These are phyloP conservation scores for Scheffersomyces segobiensis DNA, from an alignment of 1,139 yeast genomes.

Conservation along the genomic window DNA sequence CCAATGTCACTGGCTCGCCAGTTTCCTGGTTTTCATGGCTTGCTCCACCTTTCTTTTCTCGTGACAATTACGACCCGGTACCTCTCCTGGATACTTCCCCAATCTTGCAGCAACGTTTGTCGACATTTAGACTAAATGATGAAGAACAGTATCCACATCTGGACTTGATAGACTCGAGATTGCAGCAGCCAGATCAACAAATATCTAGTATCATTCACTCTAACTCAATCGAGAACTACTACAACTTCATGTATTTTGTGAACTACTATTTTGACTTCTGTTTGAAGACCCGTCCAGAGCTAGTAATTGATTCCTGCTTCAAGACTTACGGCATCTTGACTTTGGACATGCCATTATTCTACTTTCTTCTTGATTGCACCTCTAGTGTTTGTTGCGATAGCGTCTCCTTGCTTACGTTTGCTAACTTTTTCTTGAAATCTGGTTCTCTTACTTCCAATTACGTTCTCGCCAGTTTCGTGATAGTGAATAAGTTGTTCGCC, in stretches of 20 bases:
- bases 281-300: slow-evolving; percentile 3
- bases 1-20: background rate
- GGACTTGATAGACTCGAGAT: background rate
- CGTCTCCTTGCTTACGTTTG: background rate
- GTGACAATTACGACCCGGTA: slow-evolving; percentile 2
- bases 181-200: background rate
- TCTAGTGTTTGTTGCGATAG: background rate
- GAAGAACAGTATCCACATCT: background rate
- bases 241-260: slow-evolving; percentile 20
- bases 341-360: slow-evolving; percentile 1
- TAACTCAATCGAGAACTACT: slow-evolving; percentile 4
- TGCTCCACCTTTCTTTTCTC: slow-evolving; percentile 21
- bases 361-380: background rate
- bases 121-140: background rate
- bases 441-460: background rate
- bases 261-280: slow-evolving; percentile 20
- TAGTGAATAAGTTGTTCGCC: slow-evolving; percentile 16
- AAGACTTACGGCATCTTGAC: slow-evolving; percentile 11
- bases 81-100: background rate
- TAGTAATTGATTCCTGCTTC: slow-evolving; percentile 14
- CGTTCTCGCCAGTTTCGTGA: slow-evolving; percentile 4
- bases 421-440: background rate
- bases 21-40: slow-evolving; percentile 21
- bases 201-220: background rate
- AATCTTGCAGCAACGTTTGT: background rate